Evolutionary conservation across 1,139 yeast species (phyloP).

Genomic region (Meyerozyma elateridarum): DNA sequence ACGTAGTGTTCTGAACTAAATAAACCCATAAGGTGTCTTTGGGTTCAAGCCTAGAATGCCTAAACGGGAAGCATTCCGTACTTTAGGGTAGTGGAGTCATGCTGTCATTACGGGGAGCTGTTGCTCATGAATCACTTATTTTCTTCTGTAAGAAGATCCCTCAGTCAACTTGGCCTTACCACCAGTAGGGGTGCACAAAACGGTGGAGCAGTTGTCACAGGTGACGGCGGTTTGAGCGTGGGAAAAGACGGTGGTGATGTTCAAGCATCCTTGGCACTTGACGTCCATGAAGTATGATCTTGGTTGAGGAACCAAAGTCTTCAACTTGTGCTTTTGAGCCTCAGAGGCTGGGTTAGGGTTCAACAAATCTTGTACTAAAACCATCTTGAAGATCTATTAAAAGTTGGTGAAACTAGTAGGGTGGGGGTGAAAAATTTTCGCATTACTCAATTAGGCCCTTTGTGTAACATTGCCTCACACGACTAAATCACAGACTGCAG

Average conservation of each 20-base stretch:
- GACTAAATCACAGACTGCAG: slow-evolving; percentile 1
- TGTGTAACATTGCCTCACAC: slow-evolving; percentile 4
- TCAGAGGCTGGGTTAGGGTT: slow-evolving; percentile 97
- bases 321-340: slow-evolving; percentile 95
- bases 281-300: slow-evolving; percentile 99
- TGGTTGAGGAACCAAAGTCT: slow-evolving; percentile 95
- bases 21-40: no score
- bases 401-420: slow-evolving; percentile 1
- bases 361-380: slow-evolving; percentile 44
- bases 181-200: slow-evolving; percentile 98
- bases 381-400: no score
- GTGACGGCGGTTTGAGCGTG: slow-evolving; percentile 99
- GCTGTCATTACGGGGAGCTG: slow-evolving; percentile 5
- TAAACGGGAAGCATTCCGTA: no score
- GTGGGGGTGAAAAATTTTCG: slow-evolving; percentile 3
- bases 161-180: slow-evolving; percentile 99
- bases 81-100: no score
- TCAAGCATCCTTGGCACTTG: slow-evolving; percentile 98
- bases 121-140: slow-evolving; percentile 52
- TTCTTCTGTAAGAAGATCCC: slow-evolving; percentile 99
- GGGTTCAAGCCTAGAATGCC: no score
- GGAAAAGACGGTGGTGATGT: slow-evolving; percentile 98
- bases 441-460: slow-evolving; percentile 3
- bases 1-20: no score
- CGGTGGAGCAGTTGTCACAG: slow-evolving; percentile 98